Evolutionary conservation across 2,329 filamentous ascomycete genomes (phyloP).

Genomic region (Sarocladiaceae sp.): DNA sequence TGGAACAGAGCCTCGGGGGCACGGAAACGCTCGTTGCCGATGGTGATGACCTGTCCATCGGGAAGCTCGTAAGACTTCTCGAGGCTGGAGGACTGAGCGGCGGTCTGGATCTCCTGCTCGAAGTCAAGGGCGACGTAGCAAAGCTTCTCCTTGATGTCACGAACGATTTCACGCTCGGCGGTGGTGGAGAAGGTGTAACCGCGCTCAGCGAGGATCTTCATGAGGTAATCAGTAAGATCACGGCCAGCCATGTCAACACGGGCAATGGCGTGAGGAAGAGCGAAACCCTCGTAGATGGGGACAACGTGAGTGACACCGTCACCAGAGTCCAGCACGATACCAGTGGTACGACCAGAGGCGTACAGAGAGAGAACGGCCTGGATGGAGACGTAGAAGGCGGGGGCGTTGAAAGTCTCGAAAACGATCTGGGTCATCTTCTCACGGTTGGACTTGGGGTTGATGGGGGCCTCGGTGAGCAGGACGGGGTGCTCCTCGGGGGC

Average conservation of each 20-base stretch:
- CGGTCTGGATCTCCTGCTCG: conserved; percentile 99
- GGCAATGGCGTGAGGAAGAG: conserved; percentile 98
- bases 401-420: conserved; percentile 99
- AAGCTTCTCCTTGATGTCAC: conserved; percentile 99
- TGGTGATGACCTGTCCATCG: conserved; percentile 99
- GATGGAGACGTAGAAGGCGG: conserved; percentile 99
- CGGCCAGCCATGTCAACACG: conserved; percentile 99
- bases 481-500: conserved; percentile 99
- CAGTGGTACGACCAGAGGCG: conserved; percentile 99
- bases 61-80: conserved; percentile 99
- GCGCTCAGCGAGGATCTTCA: conserved; percentile 99
- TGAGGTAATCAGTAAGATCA: conserved; percentile 99
- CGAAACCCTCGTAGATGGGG: conserved; percentile 99
- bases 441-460: conserved; percentile 99
- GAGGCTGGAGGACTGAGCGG: conserved; percentile 95
- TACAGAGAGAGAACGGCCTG: conserved; percentile 99
- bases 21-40: conserved; percentile 99
- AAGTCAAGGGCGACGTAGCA: conserved; percentile 99
- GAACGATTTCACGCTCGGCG: conserved; percentile 99
- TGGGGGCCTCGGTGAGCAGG: conserved; percentile 97
- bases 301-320: conserved; percentile 99
- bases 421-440: conserved; percentile 99
- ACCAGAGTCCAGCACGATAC: conserved; percentile 99
- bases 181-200: conserved; percentile 99
- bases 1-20: conserved; percentile 99